Conservation (phyloP, 192 early-diverging fungal genomes). For the Physocladia obscura region DNA sequence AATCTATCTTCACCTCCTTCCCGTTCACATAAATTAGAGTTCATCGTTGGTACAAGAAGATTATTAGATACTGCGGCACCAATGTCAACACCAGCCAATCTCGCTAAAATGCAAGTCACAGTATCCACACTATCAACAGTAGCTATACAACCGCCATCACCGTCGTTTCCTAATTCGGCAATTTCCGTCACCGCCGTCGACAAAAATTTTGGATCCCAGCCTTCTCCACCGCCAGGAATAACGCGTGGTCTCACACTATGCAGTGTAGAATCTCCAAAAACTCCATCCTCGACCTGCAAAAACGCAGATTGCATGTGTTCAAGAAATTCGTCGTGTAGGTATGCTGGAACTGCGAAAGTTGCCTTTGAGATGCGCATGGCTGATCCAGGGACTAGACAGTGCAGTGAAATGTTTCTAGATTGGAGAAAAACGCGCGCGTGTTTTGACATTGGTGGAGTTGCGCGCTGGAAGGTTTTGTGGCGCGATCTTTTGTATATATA, state of each 20-base stretch:
- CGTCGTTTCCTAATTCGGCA: no score
- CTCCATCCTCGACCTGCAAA: slow-evolving; percentile 3
- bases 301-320: slow-evolving; percentile 19
- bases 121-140: no score
- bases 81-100: no score
- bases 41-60: no score
- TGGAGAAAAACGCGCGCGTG: slow-evolving; percentile 20
- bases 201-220: no score
- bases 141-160: no score
- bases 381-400: slow-evolving; percentile 7
- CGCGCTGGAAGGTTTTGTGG: slow-evolving; percentile 18
- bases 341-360: slow-evolving; percentile 21
- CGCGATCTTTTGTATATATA: no score
- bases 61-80: no score
- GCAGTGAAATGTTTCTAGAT: not conserved
- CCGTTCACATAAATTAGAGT: no score
- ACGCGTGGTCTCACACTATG: slow-evolving; percentile 6
- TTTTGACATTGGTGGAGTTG: slow-evolving; percentile 24
- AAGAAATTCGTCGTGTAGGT: slow-evolving; percentile 12
- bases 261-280: slow-evolving; percentile 12
- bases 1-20: no score
- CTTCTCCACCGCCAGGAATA: slow-evolving; percentile 10
- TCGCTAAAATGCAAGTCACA: no score
- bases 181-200: no score
- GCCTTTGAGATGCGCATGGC: slow-evolving; percentile 13